Evolutionary conservation across 2,329 filamentous ascomycete genomes (phyloP).

Genomic region (Didymosphaeria variabile): DNA sequence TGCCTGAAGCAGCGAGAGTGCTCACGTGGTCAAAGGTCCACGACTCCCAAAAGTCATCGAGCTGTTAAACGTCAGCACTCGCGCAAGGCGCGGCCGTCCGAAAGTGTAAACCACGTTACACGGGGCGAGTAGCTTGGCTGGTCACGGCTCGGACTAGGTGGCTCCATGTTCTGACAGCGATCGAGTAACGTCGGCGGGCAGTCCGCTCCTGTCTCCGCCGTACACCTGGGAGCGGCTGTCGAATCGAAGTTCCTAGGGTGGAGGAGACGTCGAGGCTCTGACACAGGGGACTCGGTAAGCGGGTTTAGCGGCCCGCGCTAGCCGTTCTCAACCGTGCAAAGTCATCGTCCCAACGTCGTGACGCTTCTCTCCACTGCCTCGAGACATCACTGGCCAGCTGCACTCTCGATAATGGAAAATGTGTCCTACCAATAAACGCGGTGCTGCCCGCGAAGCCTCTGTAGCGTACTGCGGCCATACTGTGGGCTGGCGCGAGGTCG

Average conservation of each 20-base stretch:
- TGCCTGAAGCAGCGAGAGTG: constrained; percentile 17
- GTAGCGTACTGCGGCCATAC: background rate
- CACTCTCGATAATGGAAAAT: background rate
- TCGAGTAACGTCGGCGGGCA: constrained; percentile 16
- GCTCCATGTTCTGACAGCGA: constrained; percentile 17
- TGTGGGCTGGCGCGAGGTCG: background rate
- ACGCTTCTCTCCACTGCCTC: constrained; percentile 4
- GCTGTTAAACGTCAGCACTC: constrained; percentile 18
- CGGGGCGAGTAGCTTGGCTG: constrained; percentile 10
- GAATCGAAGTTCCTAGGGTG: constrained; percentile 17
- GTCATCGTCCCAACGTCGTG: background rate
- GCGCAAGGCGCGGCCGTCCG: constrained; percentile 5
- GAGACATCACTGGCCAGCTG: constrained; percentile 1
- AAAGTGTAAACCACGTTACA: constrained; percentile 7
- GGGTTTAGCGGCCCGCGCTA: constrained; percentile 5
- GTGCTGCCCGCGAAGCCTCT: background rate
- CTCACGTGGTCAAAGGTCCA: constrained; percentile 12
- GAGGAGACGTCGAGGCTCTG: constrained; percentile 12
- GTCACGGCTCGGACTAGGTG: constrained; percentile 7
- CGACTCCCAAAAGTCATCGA: constrained; percentile 7
- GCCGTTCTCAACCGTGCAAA: background rate
- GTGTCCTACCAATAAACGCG: background rate
- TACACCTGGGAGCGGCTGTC: constrained; percentile 7
- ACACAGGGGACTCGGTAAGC: constrained; percentile 8
- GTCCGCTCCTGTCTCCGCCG: constrained; percentile 15